Conservation (phyloP, 768 basidiomycete genomes). For the Panellus pusillus region DNA sequence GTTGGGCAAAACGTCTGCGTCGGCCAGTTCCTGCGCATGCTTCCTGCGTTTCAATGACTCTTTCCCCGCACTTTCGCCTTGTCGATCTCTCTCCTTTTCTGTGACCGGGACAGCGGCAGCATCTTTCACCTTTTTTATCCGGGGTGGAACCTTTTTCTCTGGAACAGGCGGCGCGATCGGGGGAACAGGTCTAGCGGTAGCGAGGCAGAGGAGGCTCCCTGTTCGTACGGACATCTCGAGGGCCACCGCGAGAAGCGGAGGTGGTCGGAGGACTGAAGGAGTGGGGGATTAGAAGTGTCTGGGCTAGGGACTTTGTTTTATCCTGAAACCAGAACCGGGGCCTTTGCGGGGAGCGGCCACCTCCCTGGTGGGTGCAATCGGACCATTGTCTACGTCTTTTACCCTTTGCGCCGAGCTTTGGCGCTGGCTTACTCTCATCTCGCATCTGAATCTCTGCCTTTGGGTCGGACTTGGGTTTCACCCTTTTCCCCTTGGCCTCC, state of each 20-base stretch:
- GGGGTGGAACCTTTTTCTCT: conserved; percentile 25
- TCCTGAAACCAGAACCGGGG: conserved; percentile 51
- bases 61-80: neutral
- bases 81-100: conserved; percentile 10
- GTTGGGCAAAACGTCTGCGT: conserved; percentile 26
- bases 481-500: conserved; percentile 49
- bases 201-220: conserved; percentile 28
- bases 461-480: conserved; percentile 40
- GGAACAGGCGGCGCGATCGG: conserved; percentile 25
- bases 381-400: conserved; percentile 19
- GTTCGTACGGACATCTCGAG: conserved; percentile 17
- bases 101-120: neutral
- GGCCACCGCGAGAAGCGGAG: conserved; percentile 15
- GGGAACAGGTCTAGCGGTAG: conserved; percentile 34
- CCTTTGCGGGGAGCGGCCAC: conserved; percentile 23
- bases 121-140: conserved; percentile 17
- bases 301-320: conserved; percentile 31
- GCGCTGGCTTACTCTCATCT: conserved; percentile 42
- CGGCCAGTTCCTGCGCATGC: conserved; percentile 29
- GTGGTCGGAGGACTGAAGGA: conserved; percentile 19
- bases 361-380: conserved; percentile 5
- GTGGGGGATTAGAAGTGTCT: conserved; percentile 4
- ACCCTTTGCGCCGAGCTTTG: conserved; percentile 23
- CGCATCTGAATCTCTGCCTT: conserved; percentile 46
- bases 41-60: conserved; percentile 53